Conservation (phyloP, 2,329 filamentous ascomycete genomes). For the Colletotrichum siamense region DNA sequence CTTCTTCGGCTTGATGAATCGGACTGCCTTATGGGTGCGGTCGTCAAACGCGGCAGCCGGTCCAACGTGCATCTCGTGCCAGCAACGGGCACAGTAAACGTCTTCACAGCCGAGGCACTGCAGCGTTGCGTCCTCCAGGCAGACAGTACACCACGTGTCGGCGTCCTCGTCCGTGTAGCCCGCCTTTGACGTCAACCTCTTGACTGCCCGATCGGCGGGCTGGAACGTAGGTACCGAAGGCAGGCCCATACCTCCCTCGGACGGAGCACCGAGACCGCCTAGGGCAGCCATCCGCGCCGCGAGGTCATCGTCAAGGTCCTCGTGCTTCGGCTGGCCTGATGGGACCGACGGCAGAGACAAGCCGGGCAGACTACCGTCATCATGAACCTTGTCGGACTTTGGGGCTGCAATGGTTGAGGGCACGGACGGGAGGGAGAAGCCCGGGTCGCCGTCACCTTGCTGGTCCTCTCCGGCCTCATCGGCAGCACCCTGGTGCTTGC, state of each 20-base stretch:
- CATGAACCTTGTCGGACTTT: not conserved
- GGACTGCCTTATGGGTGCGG: slow-evolving; percentile 69
- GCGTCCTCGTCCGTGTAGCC: slow-evolving; percentile 73
- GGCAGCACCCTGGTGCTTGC: not conserved
- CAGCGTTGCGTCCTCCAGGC: slow-evolving; percentile 77
- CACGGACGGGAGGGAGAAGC: slow-evolving; percentile 41
- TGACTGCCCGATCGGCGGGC: slow-evolving; percentile 47
- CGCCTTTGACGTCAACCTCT: slow-evolving; percentile 42
- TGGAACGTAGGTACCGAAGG: slow-evolving; percentile 56
- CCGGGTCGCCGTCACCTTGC: slow-evolving; percentile 17
- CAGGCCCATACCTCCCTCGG: slow-evolving; percentile 39
- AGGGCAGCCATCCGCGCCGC: slow-evolving; percentile 59
- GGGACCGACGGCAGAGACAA: slow-evolving; percentile 55
- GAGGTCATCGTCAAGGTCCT: slow-evolving; percentile 51
- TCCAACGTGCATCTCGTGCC: slow-evolving; percentile 80
- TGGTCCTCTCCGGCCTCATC: not conserved
- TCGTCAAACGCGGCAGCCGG: slow-evolving; percentile 75
- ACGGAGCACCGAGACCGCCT: slow-evolving; percentile 36
- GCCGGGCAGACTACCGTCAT: slow-evolving; percentile 21
- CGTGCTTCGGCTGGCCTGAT: slow-evolving; percentile 37
- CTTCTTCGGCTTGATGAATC: slow-evolving; percentile 51
- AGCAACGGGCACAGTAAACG: slow-evolving; percentile 79
- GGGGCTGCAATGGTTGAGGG: slow-evolving; percentile 40
- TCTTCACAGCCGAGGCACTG: slow-evolving; percentile 78
- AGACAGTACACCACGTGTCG: slow-evolving; percentile 82